Evolutionary conservation across 192 early-diverging fungal species (phyloP).

Genomic region (Podila clonocystis): DNA sequence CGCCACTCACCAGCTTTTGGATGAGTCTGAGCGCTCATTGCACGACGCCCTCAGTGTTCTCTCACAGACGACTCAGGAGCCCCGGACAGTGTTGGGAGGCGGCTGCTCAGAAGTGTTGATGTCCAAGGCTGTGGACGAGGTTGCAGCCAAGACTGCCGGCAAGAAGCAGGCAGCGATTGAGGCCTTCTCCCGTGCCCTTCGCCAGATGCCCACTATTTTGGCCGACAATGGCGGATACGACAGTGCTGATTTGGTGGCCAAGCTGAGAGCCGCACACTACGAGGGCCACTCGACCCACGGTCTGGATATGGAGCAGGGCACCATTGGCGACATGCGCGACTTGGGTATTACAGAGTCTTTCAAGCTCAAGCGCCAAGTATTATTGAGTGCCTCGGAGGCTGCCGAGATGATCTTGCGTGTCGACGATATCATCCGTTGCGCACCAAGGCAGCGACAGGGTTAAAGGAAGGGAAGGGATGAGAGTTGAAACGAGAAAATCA

Average conservation of each 20-base stretch:
- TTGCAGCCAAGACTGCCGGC: conserved; percentile 90
- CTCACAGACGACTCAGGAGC: conserved; percentile 94
- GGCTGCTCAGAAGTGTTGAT: conserved; percentile 98
- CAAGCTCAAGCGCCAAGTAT: conserved; percentile 95
- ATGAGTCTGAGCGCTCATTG: conserved; percentile 96
- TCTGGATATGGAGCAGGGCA: conserved; percentile 89
- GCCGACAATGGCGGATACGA: conserved; percentile 99
- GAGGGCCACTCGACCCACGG: conserved; percentile 81
- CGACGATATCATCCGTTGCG: conserved; percentile 97
- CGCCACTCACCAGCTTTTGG: conserved; percentile 93
- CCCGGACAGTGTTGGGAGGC: conserved; percentile 93
- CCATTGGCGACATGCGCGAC: conserved; percentile 80
- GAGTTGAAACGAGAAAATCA: neutral
- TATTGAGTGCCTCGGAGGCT: conserved; percentile 94
- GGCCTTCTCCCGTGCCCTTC: conserved; percentile 92
- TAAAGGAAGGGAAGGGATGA: neutral
- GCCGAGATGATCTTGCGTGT: conserved; percentile 98
- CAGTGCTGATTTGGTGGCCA: conserved; percentile 91
- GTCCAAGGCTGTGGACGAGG: conserved; percentile 96
- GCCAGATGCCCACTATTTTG: conserved; percentile 97
- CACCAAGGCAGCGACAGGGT: conserved; percentile 59
- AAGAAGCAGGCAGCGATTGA: conserved; percentile 97
- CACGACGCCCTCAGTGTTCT: conserved; percentile 98
- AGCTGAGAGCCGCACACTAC: conserved; percentile 94
- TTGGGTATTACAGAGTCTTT: conserved; percentile 96